These are phyloP conservation scores for Plectranthus barbatus DNA, from an alignment of 257 asterid species.

Conservation along the genomic window DNA sequence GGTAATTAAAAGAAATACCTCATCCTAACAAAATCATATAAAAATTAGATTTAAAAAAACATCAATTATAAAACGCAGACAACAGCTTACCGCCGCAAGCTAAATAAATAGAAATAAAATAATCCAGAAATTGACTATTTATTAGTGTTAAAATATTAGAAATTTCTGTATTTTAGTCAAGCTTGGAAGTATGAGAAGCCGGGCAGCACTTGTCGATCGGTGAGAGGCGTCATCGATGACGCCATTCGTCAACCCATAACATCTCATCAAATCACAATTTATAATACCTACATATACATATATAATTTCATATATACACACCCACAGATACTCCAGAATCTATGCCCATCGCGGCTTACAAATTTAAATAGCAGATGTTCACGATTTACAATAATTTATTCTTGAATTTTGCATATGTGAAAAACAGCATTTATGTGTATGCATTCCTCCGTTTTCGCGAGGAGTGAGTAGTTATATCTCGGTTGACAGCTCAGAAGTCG, in stretches of 20 bases:
- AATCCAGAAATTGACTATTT: neutral
- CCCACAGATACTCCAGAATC: neutral
- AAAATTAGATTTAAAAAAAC: too few relatives aligned
- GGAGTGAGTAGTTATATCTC: neutral
- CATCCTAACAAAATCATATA: too few relatives aligned
- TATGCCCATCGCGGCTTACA: neutral
- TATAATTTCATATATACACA: neutral
- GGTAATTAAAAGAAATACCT: too few relatives aligned
- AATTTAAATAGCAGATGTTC: too few relatives aligned
- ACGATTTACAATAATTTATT: neutral
- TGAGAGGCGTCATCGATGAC: slow-evolving; percentile 20
- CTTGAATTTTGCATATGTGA: neutral
- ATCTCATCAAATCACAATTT: neutral
- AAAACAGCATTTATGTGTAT: too few relatives aligned
- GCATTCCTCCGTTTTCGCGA: too few relatives aligned
- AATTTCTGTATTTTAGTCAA: neutral
- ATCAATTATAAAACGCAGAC: too few relatives aligned
- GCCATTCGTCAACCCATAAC: neutral
- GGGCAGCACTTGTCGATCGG: slow-evolving; percentile 9
- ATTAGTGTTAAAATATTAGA: neutral
- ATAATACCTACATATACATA: neutral
- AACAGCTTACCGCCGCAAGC: too few relatives aligned
- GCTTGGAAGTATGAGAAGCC: neutral
- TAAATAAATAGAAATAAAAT: neutral
- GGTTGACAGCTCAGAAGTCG: neutral